Base-by-base conservation (phyloP, 164 flowering plant genomes). In the Dillenia turbinata region DNA sequence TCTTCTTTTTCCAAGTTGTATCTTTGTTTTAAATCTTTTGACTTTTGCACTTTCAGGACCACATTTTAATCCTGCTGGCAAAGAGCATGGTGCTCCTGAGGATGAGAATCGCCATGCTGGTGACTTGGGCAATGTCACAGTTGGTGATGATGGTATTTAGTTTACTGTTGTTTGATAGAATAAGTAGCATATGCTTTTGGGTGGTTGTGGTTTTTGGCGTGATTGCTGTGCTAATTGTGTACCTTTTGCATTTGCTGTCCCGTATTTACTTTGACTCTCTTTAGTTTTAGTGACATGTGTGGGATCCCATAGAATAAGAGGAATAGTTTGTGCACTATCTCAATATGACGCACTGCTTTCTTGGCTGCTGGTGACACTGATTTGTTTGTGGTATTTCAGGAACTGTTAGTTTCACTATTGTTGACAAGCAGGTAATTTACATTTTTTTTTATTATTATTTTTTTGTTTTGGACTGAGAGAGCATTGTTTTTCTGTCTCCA, bases 21-120 rank as follows among this genome's bases (percentile, higher is more conserved):
- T 33, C 40, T 57, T 8, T 65, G 2, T 13, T 43, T 45, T 48
- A 33, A 64, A 62, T 54, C 12, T 55, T n/a, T 19, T 72, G 16
- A 1, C 60, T 57, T 48, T 61, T 61, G 8, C 68, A 40, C 68
- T 63, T 75, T 56, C 63, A 84, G 89, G 92, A 48, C 93, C 99
- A 26, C 99, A 95, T 69, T 95, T 74, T 60, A 92, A 95, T 63
- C 99, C 99, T 66, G 78, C 66, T 73, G 84, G 81, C 61, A 84
- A 89, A 61, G 89, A 81, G 55, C 99, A 95, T 73, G 99, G 99
- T 72, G 92, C 96, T 52, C 99, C 99, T 61, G 83, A 82, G 12
- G 99, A 92, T 64, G 94, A 79, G 53, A 67, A 24, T 61, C 99
- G 99, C 56, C 99, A 94, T 82, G 99, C 94, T 67, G 99, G 99